Evolutionary conservation across 768 basidiomycete species (phyloP).

Genomic region (Lactarius sanguifluus): DNA sequence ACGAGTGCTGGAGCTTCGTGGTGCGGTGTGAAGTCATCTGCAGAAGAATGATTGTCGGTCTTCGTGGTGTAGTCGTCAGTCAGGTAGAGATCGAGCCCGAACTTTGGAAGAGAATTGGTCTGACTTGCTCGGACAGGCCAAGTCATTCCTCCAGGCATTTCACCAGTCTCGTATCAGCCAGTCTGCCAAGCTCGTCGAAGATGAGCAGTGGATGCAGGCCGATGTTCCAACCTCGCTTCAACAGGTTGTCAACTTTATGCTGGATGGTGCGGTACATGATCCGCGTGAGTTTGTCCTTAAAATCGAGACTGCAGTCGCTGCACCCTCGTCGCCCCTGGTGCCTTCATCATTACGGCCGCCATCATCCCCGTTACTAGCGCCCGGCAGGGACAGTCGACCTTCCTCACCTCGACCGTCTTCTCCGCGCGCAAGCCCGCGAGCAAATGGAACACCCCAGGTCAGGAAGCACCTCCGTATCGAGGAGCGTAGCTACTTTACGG

Average conservation of each 20-base stretch:
- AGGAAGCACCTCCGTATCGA: slow-evolving; percentile 75
- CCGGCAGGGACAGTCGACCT: slow-evolving; percentile 25
- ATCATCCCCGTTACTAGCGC: slow-evolving; percentile 35
- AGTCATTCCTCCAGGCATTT: slow-evolving; percentile 81
- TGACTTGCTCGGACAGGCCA: slow-evolving; percentile 54
- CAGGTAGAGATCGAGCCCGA: slow-evolving; percentile 50
- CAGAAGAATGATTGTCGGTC: slow-evolving; percentile 87
- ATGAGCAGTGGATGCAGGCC: slow-evolving; percentile 88
- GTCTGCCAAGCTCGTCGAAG: slow-evolving; percentile 89
- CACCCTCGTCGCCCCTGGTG: slow-evolving; percentile 33
- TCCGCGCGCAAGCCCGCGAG: slow-evolving; percentile 27
- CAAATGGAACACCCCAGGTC: slow-evolving; percentile 28
- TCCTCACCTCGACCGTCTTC: slow-evolving; percentile 23
- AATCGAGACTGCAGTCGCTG: slow-evolving; percentile 30
- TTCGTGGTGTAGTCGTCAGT: slow-evolving; percentile 80
- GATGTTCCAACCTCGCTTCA: slow-evolving; percentile 72
- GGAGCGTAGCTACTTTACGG: slow-evolving; percentile 80
- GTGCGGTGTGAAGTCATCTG: slow-evolving; percentile 83
- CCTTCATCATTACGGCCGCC: slow-evolving; percentile 30
- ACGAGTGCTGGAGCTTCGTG: slow-evolving; percentile 87
- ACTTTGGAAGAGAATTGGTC: background rate
- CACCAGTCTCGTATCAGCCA: slow-evolving; percentile 77
- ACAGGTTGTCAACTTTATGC: slow-evolving; percentile 65
- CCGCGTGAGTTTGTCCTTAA: slow-evolving; percentile 62
- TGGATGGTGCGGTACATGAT: slow-evolving; percentile 81